Base-by-base conservation (phyloP, 257 asterid species). In the Gynochthodes officinalis region DNA sequence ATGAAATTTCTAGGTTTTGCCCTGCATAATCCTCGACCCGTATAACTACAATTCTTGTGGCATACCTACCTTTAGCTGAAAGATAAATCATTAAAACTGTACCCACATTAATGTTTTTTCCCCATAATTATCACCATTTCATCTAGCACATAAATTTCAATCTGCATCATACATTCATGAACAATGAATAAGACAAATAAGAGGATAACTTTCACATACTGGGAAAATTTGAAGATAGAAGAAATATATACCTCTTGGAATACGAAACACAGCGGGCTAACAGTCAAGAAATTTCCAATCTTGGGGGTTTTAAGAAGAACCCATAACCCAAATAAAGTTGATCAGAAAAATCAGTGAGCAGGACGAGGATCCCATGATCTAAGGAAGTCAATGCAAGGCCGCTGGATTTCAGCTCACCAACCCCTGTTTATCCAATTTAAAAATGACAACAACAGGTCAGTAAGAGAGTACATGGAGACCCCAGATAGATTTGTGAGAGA, bases 371-470 rank as follows among this genome's bases (percentile, higher is more conserved):
- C 74, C 87, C 92, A 84, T 82, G 82, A 90, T 82, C 78, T 65
- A 63, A 10, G 85, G 68, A 86, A 88, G 95, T 90, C 90, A 88
- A 90, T 81, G 86, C 83, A 61, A 39, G 84, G 92, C 92, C 88
- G 95, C 89, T 90, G 92, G 89, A 86, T 70, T 86, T 79, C 82
- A 71, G 95, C 74, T 86, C 83, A 88, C 87, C 96, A 86, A 90
- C 84, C 79, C 43, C 69, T 64, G 68, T 28, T 44, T 16, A 79
- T 72, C 79, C 75, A 82, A 44, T 23, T 67, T 71, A 76, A 81
- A 67, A 74, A 77, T 81, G 76, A 64, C 82, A 65, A 25, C 30
- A n/a, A 32, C 42, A 49, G 35, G 37, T 8, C 42, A 44, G 49
- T 43, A 16, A 50, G 18, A 65, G 18, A 25, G 28, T 30, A n/a